These are phyloP conservation scores for Malania oleifera DNA, from an alignment of 164 flowering plant genomes.

Conservation along the genomic window DNA sequence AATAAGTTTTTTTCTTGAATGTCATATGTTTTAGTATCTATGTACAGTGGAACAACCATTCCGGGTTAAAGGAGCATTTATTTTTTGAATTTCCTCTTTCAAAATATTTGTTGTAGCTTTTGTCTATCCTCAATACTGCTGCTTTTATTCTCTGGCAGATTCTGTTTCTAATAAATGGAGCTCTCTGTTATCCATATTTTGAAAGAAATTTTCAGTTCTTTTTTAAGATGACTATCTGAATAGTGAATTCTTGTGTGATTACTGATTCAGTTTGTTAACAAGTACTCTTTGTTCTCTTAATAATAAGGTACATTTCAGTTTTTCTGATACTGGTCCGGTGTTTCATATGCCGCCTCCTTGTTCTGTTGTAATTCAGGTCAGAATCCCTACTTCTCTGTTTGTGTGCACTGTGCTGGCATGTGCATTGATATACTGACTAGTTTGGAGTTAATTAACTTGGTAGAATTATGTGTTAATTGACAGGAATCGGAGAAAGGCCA, in stretches of 20 bases:
- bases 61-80: not conserved
- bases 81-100: no score
- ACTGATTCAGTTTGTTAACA: constrained; percentile 8
- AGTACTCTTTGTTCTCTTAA: constrained; percentile 17
- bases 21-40: not conserved
- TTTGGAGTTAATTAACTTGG: not conserved
- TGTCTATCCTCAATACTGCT: not conserved
- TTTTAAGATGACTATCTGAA: not conserved
- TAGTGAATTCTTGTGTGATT: not conserved
- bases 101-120: no score
- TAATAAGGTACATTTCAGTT: constrained; percentile 74
- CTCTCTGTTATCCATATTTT: no score
- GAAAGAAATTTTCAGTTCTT: not conserved
- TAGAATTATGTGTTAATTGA: not conserved
- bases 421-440: no score
- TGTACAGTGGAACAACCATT: not conserved
- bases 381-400: not conserved
- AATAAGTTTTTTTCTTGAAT: no score
- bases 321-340: constrained; percentile 52
- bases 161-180: no score
- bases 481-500: constrained; percentile 79
- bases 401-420: no score
- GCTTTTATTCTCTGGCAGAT: not conserved
- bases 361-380: constrained; percentile 88
- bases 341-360: constrained; percentile 85